A percentile compares a stretch with the other conserved stretches of the same genome.
phyloP scores from a whole-genome alignment of 1,139 yeast genomes.

The Pichia inconspicua region DNA sequence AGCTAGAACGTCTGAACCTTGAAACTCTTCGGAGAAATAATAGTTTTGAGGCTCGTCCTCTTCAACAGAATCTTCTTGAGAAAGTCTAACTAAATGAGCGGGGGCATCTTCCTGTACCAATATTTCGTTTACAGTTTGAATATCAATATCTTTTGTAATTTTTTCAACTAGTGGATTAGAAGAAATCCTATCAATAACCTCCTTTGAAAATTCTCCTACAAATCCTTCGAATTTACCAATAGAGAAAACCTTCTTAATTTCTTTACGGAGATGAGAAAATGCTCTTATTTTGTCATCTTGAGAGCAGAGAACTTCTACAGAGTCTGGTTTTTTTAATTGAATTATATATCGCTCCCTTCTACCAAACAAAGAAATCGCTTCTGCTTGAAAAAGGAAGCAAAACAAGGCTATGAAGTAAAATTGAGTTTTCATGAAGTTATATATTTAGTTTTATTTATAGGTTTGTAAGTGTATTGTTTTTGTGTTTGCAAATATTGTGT shows the following conservation, averaged over 20 bases:
- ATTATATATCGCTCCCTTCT: conserved; percentile 27
- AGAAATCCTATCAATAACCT: conserved; percentile 39
- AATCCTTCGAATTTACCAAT: conserved; percentile 63
- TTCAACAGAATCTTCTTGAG: conserved; percentile 23
- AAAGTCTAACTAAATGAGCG: conserved; percentile 25
- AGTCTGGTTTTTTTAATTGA: conserved; percentile 32
- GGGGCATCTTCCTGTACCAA: conserved; percentile 28
- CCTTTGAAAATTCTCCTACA: conserved; percentile 48
- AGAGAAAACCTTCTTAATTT: conserved; percentile 39
- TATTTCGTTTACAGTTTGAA: conserved; percentile 38
- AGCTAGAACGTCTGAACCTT: conserved; percentile 53
- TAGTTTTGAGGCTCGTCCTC: conserved; percentile 28
- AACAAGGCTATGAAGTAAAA: not conserved
- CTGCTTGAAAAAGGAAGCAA: not conserved
- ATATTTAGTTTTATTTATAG: too few species aligned
- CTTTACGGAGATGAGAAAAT: conserved; percentile 34
- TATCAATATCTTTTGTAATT: conserved; percentile 48
- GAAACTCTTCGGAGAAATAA: conserved; percentile 35
- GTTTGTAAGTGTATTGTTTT: not conserved
- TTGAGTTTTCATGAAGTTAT: not conserved
- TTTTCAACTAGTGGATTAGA: conserved; percentile 45
- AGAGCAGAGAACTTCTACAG: conserved; percentile 26
- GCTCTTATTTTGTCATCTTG: conserved; percentile 24
- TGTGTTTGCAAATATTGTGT: not conserved
- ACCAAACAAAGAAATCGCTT: conserved; percentile 10